Evolutionary conservation across 345 rosid genomes (phyloP).

Genomic region (Streptanthus diversifolius): DNA sequence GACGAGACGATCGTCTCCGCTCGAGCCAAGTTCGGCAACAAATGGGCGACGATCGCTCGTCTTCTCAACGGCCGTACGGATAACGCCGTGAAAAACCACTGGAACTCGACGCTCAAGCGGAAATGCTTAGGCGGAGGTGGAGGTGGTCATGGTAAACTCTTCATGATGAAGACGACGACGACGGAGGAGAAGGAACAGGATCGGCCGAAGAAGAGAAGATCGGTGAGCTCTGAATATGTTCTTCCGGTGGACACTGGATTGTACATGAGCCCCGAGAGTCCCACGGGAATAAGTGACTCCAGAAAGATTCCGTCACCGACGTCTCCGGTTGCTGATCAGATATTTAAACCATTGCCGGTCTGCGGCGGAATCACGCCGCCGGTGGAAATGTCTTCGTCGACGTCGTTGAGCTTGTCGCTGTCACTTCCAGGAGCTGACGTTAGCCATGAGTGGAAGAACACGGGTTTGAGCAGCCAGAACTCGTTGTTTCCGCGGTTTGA

Average conservation of each 20-base stretch:
- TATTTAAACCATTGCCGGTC: constrained; percentile 47
- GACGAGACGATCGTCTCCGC: constrained; percentile 70
- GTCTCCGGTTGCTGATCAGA: constrained; percentile 28
- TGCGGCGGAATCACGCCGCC: constrained; percentile 38
- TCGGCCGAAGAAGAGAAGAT: constrained; percentile 62
- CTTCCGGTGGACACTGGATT: constrained; percentile 48
- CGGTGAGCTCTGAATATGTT: constrained; percentile 51
- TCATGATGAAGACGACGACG: not conserved
- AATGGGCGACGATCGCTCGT: constrained; percentile 96
- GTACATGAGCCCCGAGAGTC: constrained; percentile 65
- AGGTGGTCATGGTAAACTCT: constrained; percentile 43
- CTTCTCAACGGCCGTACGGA: constrained; percentile 90
- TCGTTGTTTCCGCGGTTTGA: constrained; percentile 30
- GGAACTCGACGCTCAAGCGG: constrained; percentile 90
- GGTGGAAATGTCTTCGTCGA: constrained; percentile 41
- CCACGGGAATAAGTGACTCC: constrained; percentile 60
- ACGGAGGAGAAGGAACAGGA: not conserved
- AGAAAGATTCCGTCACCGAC: constrained; percentile 40
- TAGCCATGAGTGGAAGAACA: constrained; percentile 33
- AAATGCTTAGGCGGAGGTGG: constrained; percentile 46
- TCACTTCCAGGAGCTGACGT: constrained; percentile 63
- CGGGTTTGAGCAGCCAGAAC: not conserved
- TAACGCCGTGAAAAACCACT: constrained; percentile 90
- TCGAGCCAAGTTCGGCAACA: constrained; percentile 78
- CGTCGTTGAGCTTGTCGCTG: constrained; percentile 58